These are phyloP conservation scores for Euphrasia arctica DNA, from an alignment of 305 asterid species.

Conservation along the genomic window DNA sequence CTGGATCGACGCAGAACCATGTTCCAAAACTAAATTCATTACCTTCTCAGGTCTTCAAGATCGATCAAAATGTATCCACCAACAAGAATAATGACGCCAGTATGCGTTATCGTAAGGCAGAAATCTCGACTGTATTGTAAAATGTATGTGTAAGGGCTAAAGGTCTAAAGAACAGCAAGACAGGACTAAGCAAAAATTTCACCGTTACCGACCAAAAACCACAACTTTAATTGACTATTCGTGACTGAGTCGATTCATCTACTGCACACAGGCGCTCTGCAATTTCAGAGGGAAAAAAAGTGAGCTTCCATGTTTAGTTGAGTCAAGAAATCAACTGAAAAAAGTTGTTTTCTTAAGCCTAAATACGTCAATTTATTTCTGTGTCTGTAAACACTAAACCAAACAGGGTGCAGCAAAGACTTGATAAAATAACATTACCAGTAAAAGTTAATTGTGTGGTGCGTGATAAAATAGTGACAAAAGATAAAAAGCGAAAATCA, in stretches of 20 bases:
- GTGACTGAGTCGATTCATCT: slow-evolving; percentile 29
- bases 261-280: slow-evolving; percentile 64
- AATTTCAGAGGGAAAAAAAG: slow-evolving; percentile 18
- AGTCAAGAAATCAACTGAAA: slow-evolving; percentile 10
- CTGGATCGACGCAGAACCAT: not conserved
- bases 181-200: slow-evolving; percentile 27
- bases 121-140: not conserved
- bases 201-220: slow-evolving; percentile 21
- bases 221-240: slow-evolving; percentile 10
- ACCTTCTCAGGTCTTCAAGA: not conserved
- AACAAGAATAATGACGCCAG: slow-evolving; percentile 25
- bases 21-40: not conserved
- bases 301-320: slow-evolving; percentile 23
- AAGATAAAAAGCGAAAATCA: slow-evolving; percentile 10
- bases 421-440: not conserved
- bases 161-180: slow-evolving; percentile 13
- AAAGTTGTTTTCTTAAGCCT: not conserved
- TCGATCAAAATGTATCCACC: slow-evolving; percentile 19
- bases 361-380: too few species aligned
- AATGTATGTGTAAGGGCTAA: not conserved
- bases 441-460: slow-evolving; percentile 13
- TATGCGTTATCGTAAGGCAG: not conserved
- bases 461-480: slow-evolving; percentile 12
- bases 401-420: slow-evolving; percentile 12
- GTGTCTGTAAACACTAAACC: not conserved